A percentile compares a stretch with the other conserved stretches of the same genome.
Evolutionary conservation across 2,329 filamentous ascomycete genomes (phyloP).

Genomic region (Ophiostoma pallidulum): DNA sequence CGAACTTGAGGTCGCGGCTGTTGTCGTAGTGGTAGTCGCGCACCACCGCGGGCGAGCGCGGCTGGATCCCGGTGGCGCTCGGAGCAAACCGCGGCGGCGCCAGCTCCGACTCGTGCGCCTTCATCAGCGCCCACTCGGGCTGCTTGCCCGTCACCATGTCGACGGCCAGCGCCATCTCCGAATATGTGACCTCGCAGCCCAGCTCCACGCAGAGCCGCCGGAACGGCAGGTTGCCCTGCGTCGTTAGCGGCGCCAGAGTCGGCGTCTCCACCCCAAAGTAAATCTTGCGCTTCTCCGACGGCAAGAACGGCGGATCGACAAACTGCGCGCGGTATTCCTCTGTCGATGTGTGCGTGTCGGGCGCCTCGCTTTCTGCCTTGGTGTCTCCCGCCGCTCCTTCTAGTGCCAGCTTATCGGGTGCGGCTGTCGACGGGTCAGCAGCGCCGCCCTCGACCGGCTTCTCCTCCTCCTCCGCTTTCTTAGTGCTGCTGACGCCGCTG

Average conservation of each 20-base stretch:
- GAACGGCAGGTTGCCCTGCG: slow-evolving; percentile 93
- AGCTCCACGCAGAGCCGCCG: slow-evolving; percentile 80
- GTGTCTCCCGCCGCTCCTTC: slow-evolving; percentile 20
- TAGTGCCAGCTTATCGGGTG: slow-evolving; percentile 17
- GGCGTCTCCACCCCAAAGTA: slow-evolving; percentile 95
- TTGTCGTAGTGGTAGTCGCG: slow-evolving; percentile 83
- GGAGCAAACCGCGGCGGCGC: slow-evolving; percentile 57
- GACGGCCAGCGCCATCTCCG: slow-evolving; percentile 93
- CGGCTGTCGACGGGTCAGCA: slow-evolving; percentile 14
- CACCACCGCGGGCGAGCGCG: slow-evolving; percentile 48
- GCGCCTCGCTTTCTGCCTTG: slow-evolving; percentile 23
- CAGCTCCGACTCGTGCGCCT: slow-evolving; percentile 78
- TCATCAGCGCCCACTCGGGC: slow-evolving; percentile 89
- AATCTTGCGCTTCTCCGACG: slow-evolving; percentile 86
- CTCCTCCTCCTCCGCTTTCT: not conserved
- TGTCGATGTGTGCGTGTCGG: slow-evolving; percentile 19
- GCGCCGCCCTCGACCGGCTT: not conserved
- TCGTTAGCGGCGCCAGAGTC: slow-evolving; percentile 86
- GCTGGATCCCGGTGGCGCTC: too few relatives aligned
- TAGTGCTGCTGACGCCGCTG: slow-evolving; percentile 22
- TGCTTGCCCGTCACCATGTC: slow-evolving; percentile 84
- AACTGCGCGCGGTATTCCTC: slow-evolving; percentile 71
- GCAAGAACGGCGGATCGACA: slow-evolving; percentile 75
- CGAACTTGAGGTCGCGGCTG: slow-evolving; percentile 74
- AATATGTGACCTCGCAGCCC: slow-evolving; percentile 89